Conservation (phyloP, 768 basidiomycete genomes). For the Leucosporidium yakuticum region DNA sequence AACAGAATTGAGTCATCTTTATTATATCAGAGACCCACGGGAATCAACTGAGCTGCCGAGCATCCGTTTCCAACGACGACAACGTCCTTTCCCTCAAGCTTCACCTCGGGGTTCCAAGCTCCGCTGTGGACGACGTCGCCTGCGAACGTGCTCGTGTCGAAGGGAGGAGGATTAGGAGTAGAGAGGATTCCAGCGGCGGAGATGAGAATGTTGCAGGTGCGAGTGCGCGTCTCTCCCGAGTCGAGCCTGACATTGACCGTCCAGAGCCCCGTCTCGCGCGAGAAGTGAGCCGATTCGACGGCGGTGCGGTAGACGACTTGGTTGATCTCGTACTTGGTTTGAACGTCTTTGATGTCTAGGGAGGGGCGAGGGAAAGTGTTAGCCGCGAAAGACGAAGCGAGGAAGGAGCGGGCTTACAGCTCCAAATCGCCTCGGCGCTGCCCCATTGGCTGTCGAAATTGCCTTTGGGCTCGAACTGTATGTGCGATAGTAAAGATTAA, state of each 20-base stretch:
- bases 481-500: too few species aligned
- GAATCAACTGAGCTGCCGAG: conserved; percentile 34
- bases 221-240: conserved; percentile 17
- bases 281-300: conserved; percentile 23
- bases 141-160: conserved; percentile 23
- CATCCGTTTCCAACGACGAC: conserved; percentile 41
- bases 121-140: conserved; percentile 36
- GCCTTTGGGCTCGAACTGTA: too few species aligned
- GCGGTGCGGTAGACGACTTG: conserved; percentile 28
- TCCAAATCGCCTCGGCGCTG: too few species aligned
- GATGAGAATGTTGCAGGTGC: conserved; percentile 34
- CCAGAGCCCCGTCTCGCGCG: conserved; percentile 29
- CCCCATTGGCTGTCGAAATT: too few species aligned
- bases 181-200: conserved; percentile 30
- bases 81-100: conserved; percentile 33
- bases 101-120: conserved; percentile 27
- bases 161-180: conserved; percentile 25
- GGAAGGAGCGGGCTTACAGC: neutral
- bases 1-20: too few species aligned
- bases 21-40: too few species aligned
- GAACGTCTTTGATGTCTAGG: conserved; percentile 29
- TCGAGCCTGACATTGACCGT: conserved; percentile 14
- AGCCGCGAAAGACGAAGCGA: neutral
- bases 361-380: neutral
- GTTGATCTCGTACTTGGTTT: conserved; percentile 24